phyloP scores from a whole-genome alignment of 768 basidiomycete species.

The Trametopsis cervina region DNA sequence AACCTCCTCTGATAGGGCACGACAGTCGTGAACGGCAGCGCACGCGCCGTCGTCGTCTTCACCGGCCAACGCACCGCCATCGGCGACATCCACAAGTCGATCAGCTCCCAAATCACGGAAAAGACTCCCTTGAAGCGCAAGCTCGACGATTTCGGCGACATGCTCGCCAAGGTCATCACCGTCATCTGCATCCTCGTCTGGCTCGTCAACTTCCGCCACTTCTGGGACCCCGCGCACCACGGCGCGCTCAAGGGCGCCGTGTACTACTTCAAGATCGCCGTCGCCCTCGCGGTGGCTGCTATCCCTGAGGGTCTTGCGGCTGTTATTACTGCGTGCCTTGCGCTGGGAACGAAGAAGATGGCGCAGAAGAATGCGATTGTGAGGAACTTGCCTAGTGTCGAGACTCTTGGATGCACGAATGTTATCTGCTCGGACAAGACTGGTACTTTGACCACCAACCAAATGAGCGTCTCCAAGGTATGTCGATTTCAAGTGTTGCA shows the following conservation, averaged over 20 bases:
- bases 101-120: slow-evolving; percentile 85
- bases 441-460: slow-evolving; percentile 91
- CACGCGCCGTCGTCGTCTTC: slow-evolving; percentile 79
- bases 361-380: slow-evolving; percentile 98
- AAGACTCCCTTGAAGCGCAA: slow-evolving; percentile 98
- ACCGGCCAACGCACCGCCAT: slow-evolving; percentile 89
- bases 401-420: slow-evolving; percentile 96
- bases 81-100: slow-evolving; percentile 96
- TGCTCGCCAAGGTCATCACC: slow-evolving; percentile 94
- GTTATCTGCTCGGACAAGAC: slow-evolving; percentile 99
- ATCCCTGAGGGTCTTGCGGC: slow-evolving; percentile 98
- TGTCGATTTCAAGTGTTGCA: slow-evolving; percentile 13
- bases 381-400: slow-evolving; percentile 90
- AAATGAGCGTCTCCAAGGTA: slow-evolving; percentile 91
- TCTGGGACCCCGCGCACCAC: slow-evolving; percentile 91
- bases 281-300: slow-evolving; percentile 96
- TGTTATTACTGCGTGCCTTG: slow-evolving; percentile 95
- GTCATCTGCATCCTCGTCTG: slow-evolving; percentile 97
- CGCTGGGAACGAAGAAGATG: slow-evolving; percentile 98
- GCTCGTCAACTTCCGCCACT: slow-evolving; percentile 95
- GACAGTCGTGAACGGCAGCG: slow-evolving; percentile 90
- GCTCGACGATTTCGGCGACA: slow-evolving; percentile 96
- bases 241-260: slow-evolving; percentile 89
- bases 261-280: slow-evolving; percentile 99
- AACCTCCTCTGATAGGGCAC: slow-evolving; percentile 69